Base-by-base conservation (phyloP, 306 rosid genomes). In the Quercus suber region DNA sequence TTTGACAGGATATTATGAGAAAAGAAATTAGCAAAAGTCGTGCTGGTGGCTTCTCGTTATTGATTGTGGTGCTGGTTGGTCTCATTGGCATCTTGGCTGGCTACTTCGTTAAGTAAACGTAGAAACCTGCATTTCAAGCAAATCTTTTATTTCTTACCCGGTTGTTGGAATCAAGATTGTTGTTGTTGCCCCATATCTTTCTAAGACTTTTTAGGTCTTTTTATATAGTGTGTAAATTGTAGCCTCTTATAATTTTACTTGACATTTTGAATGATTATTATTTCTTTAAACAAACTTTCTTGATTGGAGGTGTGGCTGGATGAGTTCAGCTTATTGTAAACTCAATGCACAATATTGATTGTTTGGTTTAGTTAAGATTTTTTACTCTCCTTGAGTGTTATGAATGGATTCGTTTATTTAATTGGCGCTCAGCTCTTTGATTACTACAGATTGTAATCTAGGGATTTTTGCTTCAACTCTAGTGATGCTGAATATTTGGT, bases 31-130 rank as follows among this genome's bases (percentile, higher is more conserved):
- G 75, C 57, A 79, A 35, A 57, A 75, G 75, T 55, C 51, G 69
- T 18, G 81, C 61, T 0, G 79, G 83, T 3, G 82, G 85, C 13
- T 75, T 80, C 85, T 86, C 89, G 6, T 71, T 81, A 21, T 30
- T 86, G 65, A 73, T 78, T 35, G 81, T 81, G 81, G 75, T 41
- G 74, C 83, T 86, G 8, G 70, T 83, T 56, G 87, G 85, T 71
- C 79, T 86, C 19, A 56, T 86, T 65, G 87, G 89, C 56, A 70
- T 81, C n/a, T 71, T 80, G 77, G 35, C 83, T 15, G 89, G 87
- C 31, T 86, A 61, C 85, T 63, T 77, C 20, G 11, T 86, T 57
- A 83, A 80, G 69, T 83, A 74, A 74, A 69, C 78, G 70, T 77
- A 80, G 83, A 23, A 69, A n/a, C 67, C 67, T 65, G 41, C 72